These are phyloP conservation scores for Hypoxylon sp. DNA, from an alignment of 2,329 filamentous ascomycete genomes.

Conservation along the genomic window DNA sequence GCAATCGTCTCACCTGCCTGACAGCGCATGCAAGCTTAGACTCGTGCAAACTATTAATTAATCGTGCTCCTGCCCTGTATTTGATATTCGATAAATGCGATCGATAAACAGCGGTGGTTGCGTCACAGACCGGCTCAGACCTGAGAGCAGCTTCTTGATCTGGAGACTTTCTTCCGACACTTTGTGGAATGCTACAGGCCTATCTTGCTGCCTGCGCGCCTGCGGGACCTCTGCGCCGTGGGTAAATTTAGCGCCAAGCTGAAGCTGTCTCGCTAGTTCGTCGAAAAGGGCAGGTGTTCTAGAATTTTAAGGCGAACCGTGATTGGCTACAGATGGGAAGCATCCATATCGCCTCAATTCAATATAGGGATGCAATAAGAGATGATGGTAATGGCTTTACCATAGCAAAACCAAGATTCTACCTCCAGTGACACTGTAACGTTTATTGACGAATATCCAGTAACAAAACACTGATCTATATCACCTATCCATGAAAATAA, in stretches of 20 bases:
- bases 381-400: neutral
- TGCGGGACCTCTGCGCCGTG: constrained; percentile 15
- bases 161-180: constrained; percentile 15
- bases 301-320: constrained; percentile 3
- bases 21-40: neutral
- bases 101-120: constrained; percentile 13
- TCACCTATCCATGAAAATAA: constrained; percentile 3
- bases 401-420: neutral
- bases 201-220: constrained; percentile 25
- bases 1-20: neutral
- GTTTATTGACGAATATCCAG: neutral
- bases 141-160: constrained; percentile 36
- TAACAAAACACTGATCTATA: neutral
- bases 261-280: constrained; percentile 27
- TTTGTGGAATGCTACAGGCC: neutral
- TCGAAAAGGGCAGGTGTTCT: constrained; percentile 33
- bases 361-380: neutral
- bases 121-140: constrained; percentile 24
- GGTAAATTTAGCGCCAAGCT: constrained; percentile 37
- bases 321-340: constrained; percentile 22
- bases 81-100: constrained; percentile 25
- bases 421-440: neutral
- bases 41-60: constrained; percentile 1
- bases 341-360: neutral
- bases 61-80: constrained; percentile 8